These are phyloP conservation scores for Dioscorea zingiberensis DNA, from an alignment of 106 monocot species.

Conservation along the genomic window DNA sequence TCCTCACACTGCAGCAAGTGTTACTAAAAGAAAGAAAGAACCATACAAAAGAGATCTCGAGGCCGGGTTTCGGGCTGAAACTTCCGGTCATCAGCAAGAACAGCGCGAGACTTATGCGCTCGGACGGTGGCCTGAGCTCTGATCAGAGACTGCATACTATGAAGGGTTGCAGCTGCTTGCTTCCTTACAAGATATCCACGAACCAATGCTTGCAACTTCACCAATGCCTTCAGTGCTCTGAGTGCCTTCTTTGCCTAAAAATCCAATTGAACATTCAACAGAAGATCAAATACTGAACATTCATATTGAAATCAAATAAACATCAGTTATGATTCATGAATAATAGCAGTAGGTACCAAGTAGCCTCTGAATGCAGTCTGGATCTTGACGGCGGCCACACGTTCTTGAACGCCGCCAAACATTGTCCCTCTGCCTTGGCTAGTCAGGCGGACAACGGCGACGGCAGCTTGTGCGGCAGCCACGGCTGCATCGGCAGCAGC, in stretches of 20 bases:
- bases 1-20: too few species aligned
- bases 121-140: slow-evolving; percentile 40
- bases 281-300: neutral
- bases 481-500: slow-evolving; percentile 86
- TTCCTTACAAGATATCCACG: slow-evolving; percentile 81
- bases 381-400: slow-evolving; percentile 64
- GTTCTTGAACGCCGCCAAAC: slow-evolving; percentile 20
- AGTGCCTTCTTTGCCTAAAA: slow-evolving; percentile 86
- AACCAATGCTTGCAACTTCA: slow-evolving; percentile 82
- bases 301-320: too few species aligned
- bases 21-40: too few species aligned
- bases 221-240: slow-evolving; percentile 63
- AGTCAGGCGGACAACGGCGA: slow-evolving; percentile 69
- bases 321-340: too few species aligned
- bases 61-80: slow-evolving; percentile 24
- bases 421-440: slow-evolving; percentile 46
- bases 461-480: slow-evolving; percentile 73
- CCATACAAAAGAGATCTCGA: slow-evolving; percentile 48
- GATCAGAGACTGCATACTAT: slow-evolving; percentile 55
- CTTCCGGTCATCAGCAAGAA: slow-evolving; percentile 12
- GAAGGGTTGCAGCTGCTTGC: slow-evolving; percentile 46
- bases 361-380: slow-evolving; percentile 74
- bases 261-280: neutral
- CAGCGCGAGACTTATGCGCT: slow-evolving; percentile 16
- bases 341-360: too few species aligned